Conservation (phyloP, 306 rosid genomes). For the Adenanthera pavonina region DNA sequence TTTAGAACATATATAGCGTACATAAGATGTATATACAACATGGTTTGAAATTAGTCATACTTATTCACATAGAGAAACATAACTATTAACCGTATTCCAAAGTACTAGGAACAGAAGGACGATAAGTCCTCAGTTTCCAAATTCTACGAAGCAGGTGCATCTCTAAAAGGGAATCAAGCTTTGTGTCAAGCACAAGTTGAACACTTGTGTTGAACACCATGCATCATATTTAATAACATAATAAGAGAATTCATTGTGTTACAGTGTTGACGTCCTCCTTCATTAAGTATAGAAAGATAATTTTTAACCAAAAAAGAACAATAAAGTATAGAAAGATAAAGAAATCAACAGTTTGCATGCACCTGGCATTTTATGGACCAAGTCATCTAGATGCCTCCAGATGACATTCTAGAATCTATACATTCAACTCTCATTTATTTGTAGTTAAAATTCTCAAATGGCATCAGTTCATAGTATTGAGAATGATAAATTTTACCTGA, state of each 20-base stretch:
- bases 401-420: neutral
- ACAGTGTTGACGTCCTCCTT: too few species aligned
- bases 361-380: neutral
- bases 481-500: neutral
- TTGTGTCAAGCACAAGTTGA: neutral
- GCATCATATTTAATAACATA: neutral
- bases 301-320: too few species aligned
- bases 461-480: neutral
- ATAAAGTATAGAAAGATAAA: neutral
- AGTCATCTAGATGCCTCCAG: neutral
- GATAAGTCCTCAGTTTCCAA: neutral
- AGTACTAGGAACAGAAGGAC: neutral
- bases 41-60: neutral
- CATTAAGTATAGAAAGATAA: neutral
- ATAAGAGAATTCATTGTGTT: neutral
- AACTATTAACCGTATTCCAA: neutral
- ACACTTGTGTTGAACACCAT: too few species aligned
- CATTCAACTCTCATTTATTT: neutral
- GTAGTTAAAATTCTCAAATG: neutral
- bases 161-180: neutral
- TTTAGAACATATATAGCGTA: neutral
- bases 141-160: neutral
- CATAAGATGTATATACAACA: neutral
- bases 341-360: neutral
- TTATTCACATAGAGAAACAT: neutral